phyloP scores from a whole-genome alignment of 257 asterid species.

The Solanum medicagineum region DNA sequence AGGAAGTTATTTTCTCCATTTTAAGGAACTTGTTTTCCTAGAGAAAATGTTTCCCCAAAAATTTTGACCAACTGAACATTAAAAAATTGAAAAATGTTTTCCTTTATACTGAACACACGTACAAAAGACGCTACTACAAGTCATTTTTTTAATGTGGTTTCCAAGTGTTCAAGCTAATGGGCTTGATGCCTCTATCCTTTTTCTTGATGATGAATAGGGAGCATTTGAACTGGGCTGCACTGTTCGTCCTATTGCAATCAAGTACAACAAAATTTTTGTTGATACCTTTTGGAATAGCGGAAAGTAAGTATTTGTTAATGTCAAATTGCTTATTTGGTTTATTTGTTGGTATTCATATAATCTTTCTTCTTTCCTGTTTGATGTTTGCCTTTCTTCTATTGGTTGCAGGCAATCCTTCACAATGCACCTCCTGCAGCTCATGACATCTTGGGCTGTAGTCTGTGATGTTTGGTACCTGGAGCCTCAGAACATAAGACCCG shows the following conservation, averaged over 20 bases:
- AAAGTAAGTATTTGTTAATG: constrained; percentile 29
- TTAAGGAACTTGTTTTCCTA: neutral
- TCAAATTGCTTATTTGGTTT: neutral
- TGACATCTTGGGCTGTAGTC: constrained; percentile 99
- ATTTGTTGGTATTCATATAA: neutral
- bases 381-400: neutral
- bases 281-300: constrained; percentile 98
- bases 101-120: neutral
- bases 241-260: constrained; percentile 93
- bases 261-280: constrained; percentile 89
- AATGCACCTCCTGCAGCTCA: constrained; percentile 85
- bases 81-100: neutral
- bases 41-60: neutral
- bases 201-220: constrained; percentile 43
- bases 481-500: constrained; percentile 82
- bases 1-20: neutral
- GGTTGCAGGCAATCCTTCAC: constrained; percentile 84
- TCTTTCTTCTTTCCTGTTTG: neutral
- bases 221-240: constrained; percentile 92
- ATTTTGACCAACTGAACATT: no score
- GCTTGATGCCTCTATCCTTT: neutral
- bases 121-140: neutral
- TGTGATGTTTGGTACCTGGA: constrained; percentile 98
- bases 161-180: neutral
- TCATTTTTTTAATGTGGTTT: neutral